phyloP scores from a whole-genome alignment of 2,329 filamentous ascomycete genomes.

The Fusarium camptoceras region DNA sequence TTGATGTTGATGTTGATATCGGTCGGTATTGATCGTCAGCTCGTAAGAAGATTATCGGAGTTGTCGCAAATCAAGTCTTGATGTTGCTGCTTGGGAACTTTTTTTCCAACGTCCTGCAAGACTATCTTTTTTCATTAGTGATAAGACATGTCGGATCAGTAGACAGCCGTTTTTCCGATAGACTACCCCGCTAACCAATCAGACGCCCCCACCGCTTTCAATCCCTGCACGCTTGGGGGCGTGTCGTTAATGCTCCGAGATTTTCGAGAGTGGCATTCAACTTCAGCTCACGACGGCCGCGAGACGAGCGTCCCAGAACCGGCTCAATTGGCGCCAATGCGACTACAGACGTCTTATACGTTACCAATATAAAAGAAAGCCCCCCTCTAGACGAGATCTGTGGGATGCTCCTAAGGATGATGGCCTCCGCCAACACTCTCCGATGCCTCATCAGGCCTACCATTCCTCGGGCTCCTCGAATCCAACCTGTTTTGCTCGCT shows the following conservation, averaged over 20 bases:
- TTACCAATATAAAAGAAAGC: conserved; percentile 13
- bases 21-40: not conserved
- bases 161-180: conserved; percentile 43
- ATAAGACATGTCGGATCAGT: conserved; percentile 48
- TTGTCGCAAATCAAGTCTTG: conserved; percentile 20
- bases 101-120: conserved; percentile 21
- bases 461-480: conserved; percentile 50
- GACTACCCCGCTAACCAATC: conserved; percentile 31
- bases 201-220: not conserved
- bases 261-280: conserved; percentile 47
- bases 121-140: conserved; percentile 39
- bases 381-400: not conserved
- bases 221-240: conserved; percentile 31
- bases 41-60: not conserved
- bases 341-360: conserved; percentile 32
- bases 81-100: conserved; percentile 39
- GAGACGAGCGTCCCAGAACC: conserved; percentile 40
- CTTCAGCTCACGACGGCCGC: conserved; percentile 43
- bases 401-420: conserved; percentile 35
- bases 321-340: conserved; percentile 49
- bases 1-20: not conserved
- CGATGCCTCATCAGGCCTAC: conserved; percentile 57
- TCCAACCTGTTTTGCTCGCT: conserved; percentile 52
- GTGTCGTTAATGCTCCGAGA: conserved; percentile 45
- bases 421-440: conserved; percentile 57